Percentiles rank a stretch among this genome's conserved stretches.
These are phyloP conservation scores for Tetrapisispora phaffii DNA, from an alignment of 805 yeast genomes.

Conservation along the genomic window DNA sequence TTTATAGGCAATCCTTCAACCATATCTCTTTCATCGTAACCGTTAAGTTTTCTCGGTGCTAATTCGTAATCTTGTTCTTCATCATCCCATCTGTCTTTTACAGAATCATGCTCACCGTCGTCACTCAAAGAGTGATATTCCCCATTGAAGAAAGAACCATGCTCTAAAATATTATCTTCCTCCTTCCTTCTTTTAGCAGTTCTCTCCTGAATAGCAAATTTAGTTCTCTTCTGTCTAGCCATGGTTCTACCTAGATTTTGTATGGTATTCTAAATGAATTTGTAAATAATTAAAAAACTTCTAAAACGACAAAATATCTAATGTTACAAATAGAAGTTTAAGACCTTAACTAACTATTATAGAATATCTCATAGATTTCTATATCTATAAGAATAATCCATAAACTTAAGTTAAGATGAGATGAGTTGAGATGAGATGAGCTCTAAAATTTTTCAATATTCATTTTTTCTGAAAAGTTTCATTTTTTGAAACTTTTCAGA, in stretches of 20 bases:
- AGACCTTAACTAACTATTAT: no score
- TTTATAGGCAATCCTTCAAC: conserved; percentile 77
- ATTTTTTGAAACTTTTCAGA: neutral
- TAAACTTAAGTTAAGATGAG: neutral
- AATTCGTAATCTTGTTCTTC: conserved; percentile 74
- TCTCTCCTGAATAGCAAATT: conserved; percentile 20
- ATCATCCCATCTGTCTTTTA: conserved; percentile 43
- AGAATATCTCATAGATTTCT: no score
- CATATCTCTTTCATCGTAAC: conserved; percentile 28
- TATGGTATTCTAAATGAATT: neutral
- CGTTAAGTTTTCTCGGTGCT: conserved; percentile 48
- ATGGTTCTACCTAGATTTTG: conserved; percentile 5
- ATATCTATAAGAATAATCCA: no score
- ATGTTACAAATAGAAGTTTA: no score
- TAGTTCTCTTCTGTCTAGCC: conserved; percentile 25
- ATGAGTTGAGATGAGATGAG: conserved; percentile 11
- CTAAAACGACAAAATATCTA: no score
- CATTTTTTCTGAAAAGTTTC: conserved; percentile 1
- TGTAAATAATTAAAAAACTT: neutral
- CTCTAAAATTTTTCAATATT: conserved; percentile 12
- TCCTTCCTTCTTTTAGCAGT: conserved; percentile 25
- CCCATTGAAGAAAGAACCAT: conserved; percentile 17
- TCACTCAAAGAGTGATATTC: conserved; percentile 11
- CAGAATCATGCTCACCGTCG: conserved; percentile 4
- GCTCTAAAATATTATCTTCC: conserved; percentile 23